phyloP scores from a whole-genome alignment of 108 stramenopile species.

The Conticribra weissflogii region DNA sequence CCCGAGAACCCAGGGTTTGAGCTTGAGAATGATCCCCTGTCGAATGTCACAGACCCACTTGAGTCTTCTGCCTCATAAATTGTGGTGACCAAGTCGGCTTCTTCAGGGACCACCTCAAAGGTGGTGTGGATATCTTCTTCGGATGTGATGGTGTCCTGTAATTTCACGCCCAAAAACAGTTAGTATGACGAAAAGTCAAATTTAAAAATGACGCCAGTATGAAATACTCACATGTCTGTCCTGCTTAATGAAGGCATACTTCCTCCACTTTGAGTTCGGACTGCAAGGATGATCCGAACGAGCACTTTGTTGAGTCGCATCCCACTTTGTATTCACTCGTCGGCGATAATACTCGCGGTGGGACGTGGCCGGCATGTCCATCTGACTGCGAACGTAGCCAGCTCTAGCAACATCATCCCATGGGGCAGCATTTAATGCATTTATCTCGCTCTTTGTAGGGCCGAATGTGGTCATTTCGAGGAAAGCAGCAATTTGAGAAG shows the following conservation, averaged over 20 bases:
- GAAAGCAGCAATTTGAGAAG: slow-evolving; percentile 53
- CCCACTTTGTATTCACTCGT: slow-evolving; percentile 44
- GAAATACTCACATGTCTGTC: slow-evolving; percentile 16
- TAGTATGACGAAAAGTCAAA: neutral
- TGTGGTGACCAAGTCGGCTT: slow-evolving; percentile 20
- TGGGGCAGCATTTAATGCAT: slow-evolving; percentile 21
- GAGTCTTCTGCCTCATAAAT: slow-evolving; percentile 36
- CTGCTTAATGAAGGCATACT: slow-evolving; percentile 41
- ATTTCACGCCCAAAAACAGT: too few species aligned
- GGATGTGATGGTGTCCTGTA: slow-evolving; percentile 3
- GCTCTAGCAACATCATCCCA: slow-evolving; percentile 27
- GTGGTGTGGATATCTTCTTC: slow-evolving; percentile 11
- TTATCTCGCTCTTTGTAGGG: slow-evolving; percentile 39
- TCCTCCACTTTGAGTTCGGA: slow-evolving; percentile 37
- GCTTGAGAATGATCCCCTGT: too few species aligned
- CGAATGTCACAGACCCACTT: too few species aligned
- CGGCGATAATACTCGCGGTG: slow-evolving; percentile 58
- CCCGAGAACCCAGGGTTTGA: slow-evolving; percentile 32
- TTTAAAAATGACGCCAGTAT: neutral
- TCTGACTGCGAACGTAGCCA: slow-evolving; percentile 27
- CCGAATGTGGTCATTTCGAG: slow-evolving; percentile 68
- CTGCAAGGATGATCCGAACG: slow-evolving; percentile 54
- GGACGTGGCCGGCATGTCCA: slow-evolving; percentile 26
- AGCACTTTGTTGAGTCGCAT: slow-evolving; percentile 26
- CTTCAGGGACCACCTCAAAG: slow-evolving; percentile 42